Base-by-base conservation (phyloP, 2,329 filamentous ascomycete genomes). In the Mycogone perniciosa region DNA sequence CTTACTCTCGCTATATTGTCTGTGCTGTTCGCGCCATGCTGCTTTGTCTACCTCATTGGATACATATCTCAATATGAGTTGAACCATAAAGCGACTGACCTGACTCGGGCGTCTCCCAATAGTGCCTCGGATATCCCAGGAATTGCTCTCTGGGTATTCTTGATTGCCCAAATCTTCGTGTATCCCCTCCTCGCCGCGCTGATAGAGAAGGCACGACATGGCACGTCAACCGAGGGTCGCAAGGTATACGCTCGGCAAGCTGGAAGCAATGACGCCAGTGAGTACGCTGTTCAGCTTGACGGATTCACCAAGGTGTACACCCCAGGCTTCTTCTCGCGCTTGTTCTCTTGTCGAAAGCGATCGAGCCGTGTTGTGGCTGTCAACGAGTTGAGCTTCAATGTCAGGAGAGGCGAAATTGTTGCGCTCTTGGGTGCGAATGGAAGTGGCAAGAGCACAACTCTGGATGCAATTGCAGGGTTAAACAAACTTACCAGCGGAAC, bases 361-460 rank as follows among this genome's bases (percentile, higher is more conserved):
- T 47, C 54, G 5, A 78, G 84, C 35, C 82, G 82, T 0, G 89
- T 96, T 1, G 68, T 85, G n/a, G 91, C 91, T 4, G 89, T 96
- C 38, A 77, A 89, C 53, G 74, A 83, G 38, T 71, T 96, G 35
- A 85, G 77, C 46, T 73, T 96, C 44, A 77, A 79, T 13, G 88
- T 88, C 3, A 76, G 80, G 4, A 81, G 83, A 56, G 91, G 91
- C 1, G 85, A 95, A 59, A 95, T 96, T 47, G 79, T 95, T 62
- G 88, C 91, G 1, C 74, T 96, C 0, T 77, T 96, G 0, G 91
- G 91, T 35, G 89, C 90, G 5, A 96, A 96, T 63, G 91, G 91
- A 13, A 89, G 84, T 59, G 91, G 91, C 34, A 96, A 96, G 66
- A 90, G 85, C 48, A 96, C 91, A 0, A 95, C 90, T 0, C 76